These are phyloP conservation scores for Fusarium mexicanum DNA, from an alignment of 2,329 filamentous ascomycete species.

Conservation along the genomic window DNA sequence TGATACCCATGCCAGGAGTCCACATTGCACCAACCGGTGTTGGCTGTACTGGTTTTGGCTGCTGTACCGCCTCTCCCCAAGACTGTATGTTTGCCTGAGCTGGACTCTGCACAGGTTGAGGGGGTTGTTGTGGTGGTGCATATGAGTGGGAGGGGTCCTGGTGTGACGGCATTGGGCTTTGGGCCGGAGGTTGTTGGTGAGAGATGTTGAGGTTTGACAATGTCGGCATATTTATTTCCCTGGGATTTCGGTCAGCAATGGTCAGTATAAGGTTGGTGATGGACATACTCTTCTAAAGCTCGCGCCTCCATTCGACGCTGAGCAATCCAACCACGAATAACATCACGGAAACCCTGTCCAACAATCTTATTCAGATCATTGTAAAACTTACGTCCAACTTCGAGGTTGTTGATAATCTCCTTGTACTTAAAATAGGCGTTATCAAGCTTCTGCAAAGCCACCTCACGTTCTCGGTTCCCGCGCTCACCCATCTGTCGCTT, in stretches of 20 bases:
- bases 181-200: constrained; percentile 41
- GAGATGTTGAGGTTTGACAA: constrained; percentile 56
- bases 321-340: constrained; percentile 80
- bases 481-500: constrained; percentile 71
- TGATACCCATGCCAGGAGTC: constrained; percentile 84
- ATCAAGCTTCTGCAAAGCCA: constrained; percentile 86
- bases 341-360: constrained; percentile 78
- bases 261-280: background rate
- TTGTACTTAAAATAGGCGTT: constrained; percentile 96
- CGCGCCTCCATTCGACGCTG: constrained; percentile 83
- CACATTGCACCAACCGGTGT: constrained; percentile 59
- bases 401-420: constrained; percentile 90
- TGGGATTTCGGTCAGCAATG: constrained; percentile 37
- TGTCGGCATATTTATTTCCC: constrained; percentile 63
- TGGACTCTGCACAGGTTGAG: constrained; percentile 39
- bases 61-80: constrained; percentile 68
- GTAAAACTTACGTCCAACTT: constrained; percentile 94
- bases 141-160: constrained; percentile 24
- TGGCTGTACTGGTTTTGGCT: constrained; percentile 59
- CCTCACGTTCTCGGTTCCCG: constrained; percentile 78
- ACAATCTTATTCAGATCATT: constrained; percentile 94
- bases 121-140: constrained; percentile 21
- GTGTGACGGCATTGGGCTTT: constrained; percentile 28
- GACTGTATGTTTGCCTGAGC: constrained; percentile 66
- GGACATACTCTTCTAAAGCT: constrained; percentile 75